Percentiles rank a stretch among this genome's conserved stretches.
Conservation (phyloP, 139 green algal genomes). For the Micractinium sp. region DNA sequence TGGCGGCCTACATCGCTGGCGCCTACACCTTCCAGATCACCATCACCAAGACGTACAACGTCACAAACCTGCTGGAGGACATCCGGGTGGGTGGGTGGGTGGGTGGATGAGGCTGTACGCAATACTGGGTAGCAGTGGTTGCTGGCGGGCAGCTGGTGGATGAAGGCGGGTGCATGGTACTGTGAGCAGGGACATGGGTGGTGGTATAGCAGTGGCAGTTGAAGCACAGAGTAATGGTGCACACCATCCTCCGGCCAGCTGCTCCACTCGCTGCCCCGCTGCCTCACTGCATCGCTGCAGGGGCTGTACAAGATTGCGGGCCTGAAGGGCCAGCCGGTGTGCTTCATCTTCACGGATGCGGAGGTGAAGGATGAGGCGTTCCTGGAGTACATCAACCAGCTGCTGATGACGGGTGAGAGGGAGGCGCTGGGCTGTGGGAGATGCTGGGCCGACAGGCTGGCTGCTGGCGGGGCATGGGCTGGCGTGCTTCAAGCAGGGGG, state of each 20-base stretch:
- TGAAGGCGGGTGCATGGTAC: no score
- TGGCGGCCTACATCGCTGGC: conserved; percentile 87
- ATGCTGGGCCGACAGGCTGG: not conserved
- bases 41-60: conserved; percentile 88
- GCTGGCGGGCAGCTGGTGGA: not conserved
- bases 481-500: not conserved
- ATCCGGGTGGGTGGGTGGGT: conserved; percentile 71
- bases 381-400: conserved; percentile 98
- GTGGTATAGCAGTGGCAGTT: no score
- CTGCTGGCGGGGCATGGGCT: not conserved
- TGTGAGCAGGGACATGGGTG: no score
- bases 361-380: conserved; percentile 96
- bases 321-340: conserved; percentile 92
- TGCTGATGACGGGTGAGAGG: conserved; percentile 87
- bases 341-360: conserved; percentile 94
- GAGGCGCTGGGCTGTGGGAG: not conserved
- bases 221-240: no score
- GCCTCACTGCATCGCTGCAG: not conserved
- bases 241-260: not conserved
- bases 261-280: not conserved
- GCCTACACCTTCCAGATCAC: conserved; percentile 76
- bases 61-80: conserved; percentile 94
- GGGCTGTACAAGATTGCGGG: conserved; percentile 92
- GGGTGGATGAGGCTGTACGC: not conserved
- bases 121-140: not conserved